These are phyloP conservation scores for Phaeosphaeria sp. DNA, from an alignment of 2,329 filamentous ascomycete species.

Conservation along the genomic window DNA sequence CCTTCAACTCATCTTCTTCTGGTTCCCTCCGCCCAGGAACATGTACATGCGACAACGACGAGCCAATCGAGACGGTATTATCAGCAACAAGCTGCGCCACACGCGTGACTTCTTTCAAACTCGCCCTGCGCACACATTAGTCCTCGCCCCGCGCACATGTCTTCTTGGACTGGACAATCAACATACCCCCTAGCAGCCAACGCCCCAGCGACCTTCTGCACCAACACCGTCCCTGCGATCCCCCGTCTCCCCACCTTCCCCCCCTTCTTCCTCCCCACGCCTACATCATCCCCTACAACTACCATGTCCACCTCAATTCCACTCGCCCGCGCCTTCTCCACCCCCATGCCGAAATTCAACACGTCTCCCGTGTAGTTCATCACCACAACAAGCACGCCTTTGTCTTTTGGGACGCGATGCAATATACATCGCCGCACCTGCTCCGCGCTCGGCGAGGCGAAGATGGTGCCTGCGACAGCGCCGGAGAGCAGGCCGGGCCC, in stretches of 20 bases:
- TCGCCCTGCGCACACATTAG: conserved; percentile 42
- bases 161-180: neutral
- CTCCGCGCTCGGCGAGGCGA: conserved; percentile 80
- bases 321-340: conserved; percentile 86
- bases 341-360: conserved; percentile 90
- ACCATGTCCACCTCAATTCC: conserved; percentile 85
- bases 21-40: conserved; percentile 76
- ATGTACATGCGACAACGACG: conserved; percentile 89
- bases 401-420: conserved; percentile 71
- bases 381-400: conserved; percentile 85
- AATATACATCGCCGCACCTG: conserved; percentile 81
- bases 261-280: conserved; percentile 78
- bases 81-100: conserved; percentile 74
- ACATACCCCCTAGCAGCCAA: conserved; percentile 73
- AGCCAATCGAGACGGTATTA: conserved; percentile 85
- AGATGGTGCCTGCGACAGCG: conserved; percentile 85
- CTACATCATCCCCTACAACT: conserved; percentile 89
- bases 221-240: conserved; percentile 88
- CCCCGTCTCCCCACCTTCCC: conserved; percentile 93
- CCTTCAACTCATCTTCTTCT: conserved; percentile 64
- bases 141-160: neutral
- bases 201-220: conserved; percentile 89
- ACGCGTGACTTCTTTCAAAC: conserved; percentile 72
- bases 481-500: conserved; percentile 80
- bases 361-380: conserved; percentile 88